A percentile compares a stretch with the other conserved stretches of the same genome.
These are phyloP conservation scores for Paspalum notatum DNA, from an alignment of 176 grass and related monocot species.

Conservation along the genomic window DNA sequence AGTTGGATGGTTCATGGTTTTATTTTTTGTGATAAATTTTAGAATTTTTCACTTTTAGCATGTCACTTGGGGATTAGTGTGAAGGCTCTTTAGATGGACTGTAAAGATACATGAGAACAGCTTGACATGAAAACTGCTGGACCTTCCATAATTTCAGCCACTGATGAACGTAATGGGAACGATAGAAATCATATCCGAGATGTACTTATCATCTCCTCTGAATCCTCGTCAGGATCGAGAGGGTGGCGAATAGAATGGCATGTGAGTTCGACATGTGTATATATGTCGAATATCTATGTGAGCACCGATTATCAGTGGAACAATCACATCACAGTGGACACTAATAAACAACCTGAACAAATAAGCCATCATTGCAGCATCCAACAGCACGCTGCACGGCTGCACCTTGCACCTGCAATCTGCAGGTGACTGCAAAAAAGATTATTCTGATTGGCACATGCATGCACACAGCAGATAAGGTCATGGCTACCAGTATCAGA, in stretches of 20 bases:
- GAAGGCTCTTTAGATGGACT: too few relatives aligned
- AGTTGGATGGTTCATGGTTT: too few relatives aligned
- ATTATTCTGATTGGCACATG: slow-evolving; percentile 9
- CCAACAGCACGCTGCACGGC: not conserved
- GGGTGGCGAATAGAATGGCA: not conserved
- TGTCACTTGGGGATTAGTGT: too few relatives aligned
- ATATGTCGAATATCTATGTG: not conserved
- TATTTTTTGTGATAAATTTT: too few relatives aligned
- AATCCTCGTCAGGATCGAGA: not conserved
- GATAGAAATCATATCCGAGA: not conserved
- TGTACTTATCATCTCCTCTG: not conserved
- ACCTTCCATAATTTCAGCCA: not conserved
- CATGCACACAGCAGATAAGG: not conserved
- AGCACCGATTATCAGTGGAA: not conserved
- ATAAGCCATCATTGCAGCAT: not conserved
- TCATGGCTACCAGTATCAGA: not conserved
- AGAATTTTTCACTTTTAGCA: too few relatives aligned
- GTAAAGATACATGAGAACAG: not conserved
- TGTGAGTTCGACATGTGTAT: not conserved
- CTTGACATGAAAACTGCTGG: not conserved
- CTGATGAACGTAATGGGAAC: not conserved
- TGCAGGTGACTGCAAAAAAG: too few relatives aligned
- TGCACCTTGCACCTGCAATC: not conserved
- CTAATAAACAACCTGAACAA: not conserved
- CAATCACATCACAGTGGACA: not conserved